Evolutionary conservation across 331 rosid species (phyloP).

Genomic region (Stylosanthes scabra): DNA sequence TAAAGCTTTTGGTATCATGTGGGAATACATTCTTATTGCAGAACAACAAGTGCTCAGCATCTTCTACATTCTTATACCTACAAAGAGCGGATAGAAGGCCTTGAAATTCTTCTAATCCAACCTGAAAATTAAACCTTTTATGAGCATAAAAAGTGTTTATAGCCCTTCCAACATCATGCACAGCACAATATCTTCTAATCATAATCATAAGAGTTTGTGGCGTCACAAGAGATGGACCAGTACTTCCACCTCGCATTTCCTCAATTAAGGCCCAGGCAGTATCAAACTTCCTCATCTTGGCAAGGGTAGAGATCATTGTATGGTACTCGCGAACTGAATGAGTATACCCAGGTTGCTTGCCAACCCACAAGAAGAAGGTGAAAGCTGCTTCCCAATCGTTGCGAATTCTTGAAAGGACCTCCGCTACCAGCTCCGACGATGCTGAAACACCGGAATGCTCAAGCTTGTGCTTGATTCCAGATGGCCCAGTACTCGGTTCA

Average conservation of each 20-base stretch:
- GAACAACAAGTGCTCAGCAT: constrained; percentile 81
- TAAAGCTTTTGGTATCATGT: constrained; percentile 76
- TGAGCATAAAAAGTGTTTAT: constrained; percentile 73
- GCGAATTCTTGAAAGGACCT: constrained; percentile 67
- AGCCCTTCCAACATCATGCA: constrained; percentile 82
- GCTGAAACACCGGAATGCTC: constrained; percentile 51
- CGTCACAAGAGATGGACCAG: constrained; percentile 62
- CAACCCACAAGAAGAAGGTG: constrained; percentile 89
- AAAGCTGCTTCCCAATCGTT: constrained; percentile 92
- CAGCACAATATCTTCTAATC: constrained; percentile 78
- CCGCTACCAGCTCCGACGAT: constrained; percentile 75
- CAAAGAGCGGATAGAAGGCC: constrained; percentile 90
- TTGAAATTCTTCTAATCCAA: constrained; percentile 77
- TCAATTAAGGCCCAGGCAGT: constrained; percentile 86
- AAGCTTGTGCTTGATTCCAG: constrained; percentile 62
- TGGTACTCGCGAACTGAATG: constrained; percentile 77
- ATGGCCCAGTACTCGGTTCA: constrained; percentile 36
- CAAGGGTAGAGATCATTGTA: constrained; percentile 84
- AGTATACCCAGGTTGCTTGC: constrained; percentile 68
- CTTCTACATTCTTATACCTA: constrained; percentile 78
- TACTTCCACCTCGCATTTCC: constrained; percentile 66
- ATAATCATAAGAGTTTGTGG: constrained; percentile 82
- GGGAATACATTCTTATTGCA: constrained; percentile 67
- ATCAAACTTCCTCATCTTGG: constrained; percentile 86
- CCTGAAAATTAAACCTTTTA: constrained; percentile 59